These are phyloP conservation scores for Fusarium camptoceras DNA, from an alignment of 2,329 filamentous ascomycete genomes.

Conservation along the genomic window DNA sequence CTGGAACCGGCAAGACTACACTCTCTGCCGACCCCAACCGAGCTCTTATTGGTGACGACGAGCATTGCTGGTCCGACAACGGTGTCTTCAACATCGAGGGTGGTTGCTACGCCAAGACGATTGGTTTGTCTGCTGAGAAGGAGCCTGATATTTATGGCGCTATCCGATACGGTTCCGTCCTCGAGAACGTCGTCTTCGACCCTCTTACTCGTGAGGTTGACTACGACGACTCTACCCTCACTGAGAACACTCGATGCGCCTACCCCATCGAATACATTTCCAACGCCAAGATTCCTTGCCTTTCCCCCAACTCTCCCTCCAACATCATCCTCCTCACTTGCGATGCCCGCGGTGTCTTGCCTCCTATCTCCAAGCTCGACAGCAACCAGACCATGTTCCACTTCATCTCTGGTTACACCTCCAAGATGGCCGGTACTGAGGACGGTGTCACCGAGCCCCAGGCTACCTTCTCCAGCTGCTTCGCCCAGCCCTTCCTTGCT, in stretches of 20 bases:
- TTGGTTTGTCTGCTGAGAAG: conserved; percentile 97
- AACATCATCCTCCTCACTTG: conserved; percentile 99
- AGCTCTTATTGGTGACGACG: conserved; percentile 95
- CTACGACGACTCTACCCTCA: conserved; percentile 94
- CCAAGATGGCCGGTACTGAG: conserved; percentile 99
- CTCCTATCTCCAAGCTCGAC: conserved; percentile 97
- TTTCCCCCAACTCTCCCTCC: conserved; percentile 86
- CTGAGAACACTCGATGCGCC: conserved; percentile 97
- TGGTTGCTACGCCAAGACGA: conserved; percentile 99
- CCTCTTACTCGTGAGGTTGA: conserved; percentile 89
- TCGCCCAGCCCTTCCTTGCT: conserved; percentile 98
- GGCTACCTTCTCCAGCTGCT: conserved; percentile 99
- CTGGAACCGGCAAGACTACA: conserved; percentile 98
- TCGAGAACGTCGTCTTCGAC: conserved; percentile 99
- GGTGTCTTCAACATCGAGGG: conserved; percentile 99
- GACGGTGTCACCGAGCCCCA: conserved; percentile 96
- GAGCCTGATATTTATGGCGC: conserved; percentile 97
- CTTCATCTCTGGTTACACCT: conserved; percentile 99
- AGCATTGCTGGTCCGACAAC: conserved; percentile 98
- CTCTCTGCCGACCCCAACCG: conserved; percentile 97
- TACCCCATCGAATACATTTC: conserved; percentile 99
- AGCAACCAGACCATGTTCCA: conserved; percentile 99
- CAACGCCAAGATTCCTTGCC: conserved; percentile 98
- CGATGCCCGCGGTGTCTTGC: conserved; percentile 95
- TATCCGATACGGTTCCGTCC: conserved; percentile 95